Evolutionary conservation across 2,329 filamentous ascomycete genomes (phyloP).

Genomic region (Cucurbitaria berberidis): DNA sequence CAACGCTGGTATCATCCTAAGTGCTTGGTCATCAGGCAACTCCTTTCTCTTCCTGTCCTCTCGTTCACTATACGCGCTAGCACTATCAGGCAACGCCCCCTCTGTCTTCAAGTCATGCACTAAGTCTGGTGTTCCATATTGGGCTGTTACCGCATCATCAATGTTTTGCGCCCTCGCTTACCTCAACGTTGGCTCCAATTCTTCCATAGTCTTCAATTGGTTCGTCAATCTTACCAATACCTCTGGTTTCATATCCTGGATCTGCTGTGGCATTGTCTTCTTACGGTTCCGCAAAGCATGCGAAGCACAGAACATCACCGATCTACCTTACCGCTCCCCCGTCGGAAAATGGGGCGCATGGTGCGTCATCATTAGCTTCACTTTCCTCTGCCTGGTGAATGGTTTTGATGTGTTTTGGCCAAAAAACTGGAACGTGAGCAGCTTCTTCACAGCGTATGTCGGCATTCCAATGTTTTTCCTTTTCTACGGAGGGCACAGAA

Average conservation of each 20-base stretch:
- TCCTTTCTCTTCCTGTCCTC: slow-evolving; percentile 61
- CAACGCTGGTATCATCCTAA: slow-evolving; percentile 71
- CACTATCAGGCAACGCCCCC: slow-evolving; percentile 70
- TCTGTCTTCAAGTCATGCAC: slow-evolving; percentile 65
- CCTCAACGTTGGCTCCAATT: slow-evolving; percentile 54
- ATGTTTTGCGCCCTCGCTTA: slow-evolving; percentile 57
- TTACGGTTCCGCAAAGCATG: slow-evolving; percentile 67
- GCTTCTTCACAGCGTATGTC: slow-evolving; percentile 72
- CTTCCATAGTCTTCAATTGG: slow-evolving; percentile 66
- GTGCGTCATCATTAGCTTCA: slow-evolving; percentile 63
- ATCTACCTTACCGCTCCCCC: slow-evolving; percentile 60
- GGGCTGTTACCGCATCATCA: slow-evolving; percentile 52
- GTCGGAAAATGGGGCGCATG: slow-evolving; percentile 71
- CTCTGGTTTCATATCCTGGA: slow-evolving; percentile 61
- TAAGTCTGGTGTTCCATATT: slow-evolving; percentile 63
- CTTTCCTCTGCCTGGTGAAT: slow-evolving; percentile 72
- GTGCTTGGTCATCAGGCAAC: slow-evolving; percentile 65
- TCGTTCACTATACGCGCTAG: slow-evolving; percentile 60
- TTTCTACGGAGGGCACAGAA: slow-evolving; percentile 62
- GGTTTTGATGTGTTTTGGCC: slow-evolving; percentile 78
- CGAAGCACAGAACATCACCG: slow-evolving; percentile 57
- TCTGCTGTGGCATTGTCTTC: slow-evolving; percentile 62
- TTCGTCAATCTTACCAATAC: slow-evolving; percentile 72
- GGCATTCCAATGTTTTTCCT: slow-evolving; percentile 66
- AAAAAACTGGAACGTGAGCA: slow-evolving; percentile 64